Base-by-base conservation (phyloP, 192 early-diverging fungal genomes). In the Coemansia sp. region DNA sequence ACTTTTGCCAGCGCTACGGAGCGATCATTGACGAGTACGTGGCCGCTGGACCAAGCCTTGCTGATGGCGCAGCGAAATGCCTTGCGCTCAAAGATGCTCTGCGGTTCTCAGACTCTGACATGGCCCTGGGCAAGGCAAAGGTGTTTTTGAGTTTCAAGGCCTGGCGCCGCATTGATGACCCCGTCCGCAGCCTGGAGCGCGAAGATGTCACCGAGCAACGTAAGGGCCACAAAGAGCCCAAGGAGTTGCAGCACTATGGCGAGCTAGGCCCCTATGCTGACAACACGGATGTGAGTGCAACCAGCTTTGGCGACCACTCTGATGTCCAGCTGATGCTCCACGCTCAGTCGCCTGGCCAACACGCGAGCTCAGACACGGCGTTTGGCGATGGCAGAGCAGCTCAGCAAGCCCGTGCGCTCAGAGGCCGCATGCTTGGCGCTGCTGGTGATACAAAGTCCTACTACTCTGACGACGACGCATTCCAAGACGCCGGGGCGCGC, bases 161-260 rank as follows among this genome's bases (percentile, higher is more conserved):
- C 15, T 98, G 95, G 96, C 85, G 91, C 59, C 84, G 85, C 39
- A 83, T 98, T 37, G 96, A 98, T 74, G 90, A 91, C 64, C 82
- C 80, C 14, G 80, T 96, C 53, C 88, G 90, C 21, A 85, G 77
- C 12, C 55, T 84, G 14, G 93, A 84, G 69, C 82, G 82, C 69
- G 65, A 68, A 63, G 72, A 94, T 48, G 84, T 82, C 34, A 85
- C 86, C 37, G 86, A 90, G 42, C 83, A 88, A 73, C 82, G 72
- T 46, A 32, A n/a, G 38, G 64, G 69, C 67, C 73, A 61, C 80
- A 86, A 70, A 75, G 75, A 50, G 39, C 53, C 62, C 71, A 68
- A 72, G 59, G 61, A 67, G 14, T 12, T 42, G 8, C 66, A 45
- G 21, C 64, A 61, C 61, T 72, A 76, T 60, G 69, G 82, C 82